Base-by-base conservation (phyloP, 768 basidiomycete genomes). In the Termitomyces bulborhizus region DNA sequence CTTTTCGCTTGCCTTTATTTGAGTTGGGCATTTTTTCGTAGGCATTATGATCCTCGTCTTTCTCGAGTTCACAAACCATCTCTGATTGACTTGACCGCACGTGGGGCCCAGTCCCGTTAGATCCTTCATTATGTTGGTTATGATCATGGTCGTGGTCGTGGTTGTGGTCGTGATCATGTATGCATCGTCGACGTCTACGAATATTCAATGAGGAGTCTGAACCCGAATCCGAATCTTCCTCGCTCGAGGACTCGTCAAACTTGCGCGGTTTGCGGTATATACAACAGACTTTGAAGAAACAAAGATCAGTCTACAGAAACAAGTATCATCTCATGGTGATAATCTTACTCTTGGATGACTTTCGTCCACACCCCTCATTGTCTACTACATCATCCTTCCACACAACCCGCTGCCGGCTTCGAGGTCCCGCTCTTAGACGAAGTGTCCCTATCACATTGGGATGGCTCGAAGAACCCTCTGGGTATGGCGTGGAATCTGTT, bases 341-440 rank as follows among this genome's bases (percentile, higher is more conserved):
- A 18, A 26, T 80, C 88, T 59, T 61, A 96, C 95, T 93, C 73
- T 98, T 98, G 29, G 92, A 93, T 59, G 88, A 91, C 71, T 97
- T 96, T 77, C 81, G 85, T 6, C 91, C 92, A 56, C 85, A 80
- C 0, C 86, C 85, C 63, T 98, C 95, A 64, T 98, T 97, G 67
- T 98, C 95, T 3, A 96, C 79, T 3, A 91, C 89, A 53, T 84
- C 87, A 16, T 92, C 88, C 21, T 72, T 79, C 95, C 95, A 97
- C 0, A 80, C 84, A 0, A 98, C 95, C 26, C 79, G 74, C 40
- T 78, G 82, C 31, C 71, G 70, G 27, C 71, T 71, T 31, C 73
- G 71, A 37, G 78, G 73, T 9, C 68, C 78, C 18, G 81, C 88
- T 16, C 85, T 76, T 31, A 93, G 75, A 52, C 76, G 78, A 39